Evolutionary conservation across 2,329 filamentous ascomycete genomes (phyloP).

Genomic region (Lithohypha guttulata): DNA sequence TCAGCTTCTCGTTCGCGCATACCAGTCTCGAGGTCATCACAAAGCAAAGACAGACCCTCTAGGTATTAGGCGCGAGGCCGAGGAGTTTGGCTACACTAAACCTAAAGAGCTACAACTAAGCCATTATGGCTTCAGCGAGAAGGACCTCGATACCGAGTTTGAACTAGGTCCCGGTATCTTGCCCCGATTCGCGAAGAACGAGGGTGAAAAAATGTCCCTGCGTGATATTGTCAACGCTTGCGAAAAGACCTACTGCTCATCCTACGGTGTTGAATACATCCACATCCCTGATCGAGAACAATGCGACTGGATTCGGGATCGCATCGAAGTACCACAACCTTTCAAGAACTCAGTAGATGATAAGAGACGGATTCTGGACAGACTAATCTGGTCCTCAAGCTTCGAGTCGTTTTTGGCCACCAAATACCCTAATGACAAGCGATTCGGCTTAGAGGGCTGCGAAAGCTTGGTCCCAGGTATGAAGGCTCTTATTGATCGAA

Average conservation of each 20-base stretch:
- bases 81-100: conserved; percentile 73
- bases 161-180: conserved; percentile 87
- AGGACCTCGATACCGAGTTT: conserved; percentile 87
- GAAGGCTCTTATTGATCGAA: conserved; percentile 97
- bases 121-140: conserved; percentile 90
- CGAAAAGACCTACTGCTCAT: conserved; percentile 91
- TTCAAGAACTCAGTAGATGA: conserved; percentile 98
- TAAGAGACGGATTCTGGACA: conserved; percentile 94
- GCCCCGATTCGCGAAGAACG: conserved; percentile 80
- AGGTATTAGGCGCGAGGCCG: conserved; percentile 76
- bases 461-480: conserved; percentile 96
- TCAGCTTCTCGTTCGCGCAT: conserved; percentile 89
- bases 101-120: conserved; percentile 88
- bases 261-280: conserved; percentile 97
- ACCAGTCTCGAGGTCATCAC: conserved; percentile 96
- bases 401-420: conserved; percentile 93
- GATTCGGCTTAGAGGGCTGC: conserved; percentile 94
- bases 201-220: conserved; percentile 89
- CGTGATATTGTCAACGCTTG: conserved; percentile 88
- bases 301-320: conserved; percentile 95
- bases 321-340: conserved; percentile 82
- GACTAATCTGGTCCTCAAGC: conserved; percentile 95
- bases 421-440: conserved; percentile 99
- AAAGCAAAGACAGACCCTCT: conserved; percentile 96
- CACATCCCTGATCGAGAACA: conserved; percentile 96